Conservation (phyloP, 2,329 filamentous ascomycete species). For the Rachicladosporium sp. region DNA sequence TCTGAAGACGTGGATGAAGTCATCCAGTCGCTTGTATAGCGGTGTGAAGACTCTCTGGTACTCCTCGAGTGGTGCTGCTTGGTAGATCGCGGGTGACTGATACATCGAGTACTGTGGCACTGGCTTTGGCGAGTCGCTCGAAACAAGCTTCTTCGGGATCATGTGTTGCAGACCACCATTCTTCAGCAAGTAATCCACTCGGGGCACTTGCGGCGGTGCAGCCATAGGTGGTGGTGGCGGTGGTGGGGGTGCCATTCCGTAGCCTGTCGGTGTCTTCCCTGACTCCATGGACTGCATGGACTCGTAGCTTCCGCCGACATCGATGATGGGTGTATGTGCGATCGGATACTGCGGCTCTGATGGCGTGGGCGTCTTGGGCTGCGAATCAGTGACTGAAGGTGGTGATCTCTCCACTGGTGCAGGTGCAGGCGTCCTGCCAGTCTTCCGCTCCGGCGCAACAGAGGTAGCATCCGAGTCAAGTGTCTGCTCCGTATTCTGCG, state of each 20-base stretch:
- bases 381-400: constrained; percentile 30
- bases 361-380: constrained; percentile 33
- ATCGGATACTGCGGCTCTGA: constrained; percentile 26
- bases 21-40: constrained; percentile 69
- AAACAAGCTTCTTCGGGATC: constrained; percentile 62
- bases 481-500: constrained; percentile 24
- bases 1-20: constrained; percentile 69
- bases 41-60: constrained; percentile 58
- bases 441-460: constrained; percentile 28
- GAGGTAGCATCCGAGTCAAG: constrained; percentile 36
- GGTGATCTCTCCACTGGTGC: constrained; percentile 28
- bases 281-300: constrained; percentile 6
- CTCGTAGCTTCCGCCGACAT: constrained; percentile 24
- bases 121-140: constrained; percentile 43
- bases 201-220: constrained; percentile 54
- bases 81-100: constrained; percentile 37
- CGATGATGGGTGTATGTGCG: constrained; percentile 28
- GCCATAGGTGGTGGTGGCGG: constrained; percentile 64
- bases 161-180: constrained; percentile 67
- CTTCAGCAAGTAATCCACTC: constrained; percentile 84
- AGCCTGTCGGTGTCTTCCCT: constrained; percentile 4
- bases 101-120: constrained; percentile 48
- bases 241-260: constrained; percentile 45
- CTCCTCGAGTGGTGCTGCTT: constrained; percentile 23
- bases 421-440: constrained; percentile 18